Percentiles rank a stretch among this genome's conserved stretches.
Conservation (phyloP, 352 stramenopile species). For the Phytophthora niederhauseri region DNA sequence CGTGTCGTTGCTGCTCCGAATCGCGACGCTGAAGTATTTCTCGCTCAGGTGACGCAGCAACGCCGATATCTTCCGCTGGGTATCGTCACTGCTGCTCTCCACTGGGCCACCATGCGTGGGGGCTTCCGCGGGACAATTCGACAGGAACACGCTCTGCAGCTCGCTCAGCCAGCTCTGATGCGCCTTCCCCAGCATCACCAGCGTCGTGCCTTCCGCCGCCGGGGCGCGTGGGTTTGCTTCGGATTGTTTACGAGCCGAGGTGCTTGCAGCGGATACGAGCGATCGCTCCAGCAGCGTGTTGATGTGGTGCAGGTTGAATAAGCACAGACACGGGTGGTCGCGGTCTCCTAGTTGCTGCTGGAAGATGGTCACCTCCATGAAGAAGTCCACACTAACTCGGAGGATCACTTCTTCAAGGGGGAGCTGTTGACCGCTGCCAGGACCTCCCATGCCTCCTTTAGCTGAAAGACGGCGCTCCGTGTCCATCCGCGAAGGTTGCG, state of each 20-base stretch:
- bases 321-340: conserved; percentile 18
- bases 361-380: conserved; percentile 40
- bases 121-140: conserved; percentile 22
- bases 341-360: conserved; percentile 33
- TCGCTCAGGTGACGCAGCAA: conserved; percentile 49
- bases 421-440: conserved; percentile 28
- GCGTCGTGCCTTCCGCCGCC: conserved; percentile 27
- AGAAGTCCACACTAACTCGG: conserved; percentile 62
- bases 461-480: conserved; percentile 7
- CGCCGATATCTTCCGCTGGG: conserved; percentile 39
- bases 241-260: conserved; percentile 3
- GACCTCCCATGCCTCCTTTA: conserved; percentile 12
- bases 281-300: conserved; percentile 44
- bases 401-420: conserved; percentile 52
- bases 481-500: neutral
- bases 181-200: conserved; percentile 59
- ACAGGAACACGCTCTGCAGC: conserved; percentile 51
- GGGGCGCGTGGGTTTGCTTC: neutral
- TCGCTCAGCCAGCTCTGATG: conserved; percentile 72
- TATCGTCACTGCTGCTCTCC: conserved; percentile 9
- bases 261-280: conserved; percentile 34
- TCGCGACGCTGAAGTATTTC: conserved; percentile 73
- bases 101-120: neutral
- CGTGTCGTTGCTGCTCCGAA: conserved; percentile 32
- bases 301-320: conserved; percentile 66